A percentile compares a stretch with the other conserved stretches of the same genome.
phyloP scores from a whole-genome alignment of 2,329 filamentous ascomycete genomes.

The Ceratocystiopsis minuta region DNA sequence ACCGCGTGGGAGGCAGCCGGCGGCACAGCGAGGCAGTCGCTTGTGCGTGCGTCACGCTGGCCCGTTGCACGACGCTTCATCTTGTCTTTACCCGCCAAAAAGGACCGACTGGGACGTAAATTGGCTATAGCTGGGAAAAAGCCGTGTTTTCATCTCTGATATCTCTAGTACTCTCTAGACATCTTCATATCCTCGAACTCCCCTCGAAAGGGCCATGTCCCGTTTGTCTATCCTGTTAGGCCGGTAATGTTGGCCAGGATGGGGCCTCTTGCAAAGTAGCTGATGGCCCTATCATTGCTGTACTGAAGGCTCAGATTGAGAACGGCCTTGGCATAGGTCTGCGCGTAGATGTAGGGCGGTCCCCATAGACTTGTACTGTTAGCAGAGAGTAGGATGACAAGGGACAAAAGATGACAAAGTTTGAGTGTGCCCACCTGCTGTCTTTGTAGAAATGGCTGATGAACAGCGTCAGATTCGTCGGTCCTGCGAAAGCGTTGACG shows the following conservation, averaged over 20 bases:
- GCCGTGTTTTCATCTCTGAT: no score
- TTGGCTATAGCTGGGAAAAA: no score
- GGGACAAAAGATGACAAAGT: no score
- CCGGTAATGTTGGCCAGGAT: slow-evolving; percentile 7
- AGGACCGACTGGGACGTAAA: no score
- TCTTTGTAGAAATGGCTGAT: slow-evolving; percentile 13
- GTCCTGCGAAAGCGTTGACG: slow-evolving; percentile 9
- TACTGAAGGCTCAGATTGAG: slow-evolving; percentile 1
- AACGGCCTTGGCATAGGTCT: slow-evolving; percentile 5
- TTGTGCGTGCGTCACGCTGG: no score
- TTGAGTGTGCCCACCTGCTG: slow-evolving; percentile 9
- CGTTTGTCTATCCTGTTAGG: neutral
- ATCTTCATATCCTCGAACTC: no score
- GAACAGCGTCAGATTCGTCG: slow-evolving; percentile 11
- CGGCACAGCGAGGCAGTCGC: no score
- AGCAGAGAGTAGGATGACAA: neutral
- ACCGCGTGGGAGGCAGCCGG: no score
- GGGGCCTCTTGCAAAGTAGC: neutral
- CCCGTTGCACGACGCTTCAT: no score
- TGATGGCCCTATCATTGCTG: slow-evolving; percentile 1
- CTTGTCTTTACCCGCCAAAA: no score
- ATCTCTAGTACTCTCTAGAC: no score
- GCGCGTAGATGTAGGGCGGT: slow-evolving; percentile 5
- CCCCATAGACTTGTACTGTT: slow-evolving; percentile 4
- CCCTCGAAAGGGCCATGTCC: no score